These are phyloP conservation scores for Alternaria consortialis DNA, from an alignment of 2,329 filamentous ascomycete genomes.

Conservation along the genomic window DNA sequence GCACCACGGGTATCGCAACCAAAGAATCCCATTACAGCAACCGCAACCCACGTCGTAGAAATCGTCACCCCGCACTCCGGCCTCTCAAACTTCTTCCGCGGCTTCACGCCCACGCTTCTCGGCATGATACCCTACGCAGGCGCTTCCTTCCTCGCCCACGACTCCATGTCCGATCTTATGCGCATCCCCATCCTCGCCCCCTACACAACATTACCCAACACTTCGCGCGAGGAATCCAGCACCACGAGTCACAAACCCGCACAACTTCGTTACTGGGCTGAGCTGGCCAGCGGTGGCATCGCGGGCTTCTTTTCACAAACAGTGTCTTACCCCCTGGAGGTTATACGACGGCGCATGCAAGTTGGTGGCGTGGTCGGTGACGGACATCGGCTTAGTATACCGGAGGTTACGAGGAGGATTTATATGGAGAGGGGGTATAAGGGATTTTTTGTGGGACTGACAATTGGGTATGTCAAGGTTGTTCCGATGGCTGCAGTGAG, in stretches of 20 bases:
- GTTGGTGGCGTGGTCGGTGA: slow-evolving; percentile 94
- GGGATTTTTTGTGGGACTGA: slow-evolving; percentile 92
- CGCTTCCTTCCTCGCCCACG: slow-evolving; percentile 93
- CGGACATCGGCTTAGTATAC: slow-evolving; percentile 78
- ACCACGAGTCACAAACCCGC: slow-evolving; percentile 65
- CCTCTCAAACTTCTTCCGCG: slow-evolving; percentile 90
- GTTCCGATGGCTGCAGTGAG: slow-evolving; percentile 84
- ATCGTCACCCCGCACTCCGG: slow-evolving; percentile 70
- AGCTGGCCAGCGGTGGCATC: slow-evolving; percentile 82
- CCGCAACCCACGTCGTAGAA: slow-evolving; percentile 57
- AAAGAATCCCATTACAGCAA: slow-evolving; percentile 51
- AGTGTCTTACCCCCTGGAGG: slow-evolving; percentile 90
- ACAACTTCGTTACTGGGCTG: slow-evolving; percentile 83
- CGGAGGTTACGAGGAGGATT: slow-evolving; percentile 80
- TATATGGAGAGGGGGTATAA: slow-evolving; percentile 76
- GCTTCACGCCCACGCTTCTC: slow-evolving; percentile 86
- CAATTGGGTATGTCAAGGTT: slow-evolving; percentile 94
- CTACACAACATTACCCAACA: slow-evolving; percentile 78
- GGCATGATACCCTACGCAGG: slow-evolving; percentile 98
- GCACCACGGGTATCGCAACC: slow-evolving; percentile 43
- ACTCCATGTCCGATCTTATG: slow-evolving; percentile 85
- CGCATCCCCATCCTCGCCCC: slow-evolving; percentile 71
- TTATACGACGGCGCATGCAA: slow-evolving; percentile 93
- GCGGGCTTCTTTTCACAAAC: slow-evolving; percentile 92
- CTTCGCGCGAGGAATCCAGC: slow-evolving; percentile 49